Evolutionary conservation across 805 yeast species (phyloP).

Genomic region (Zygotorulaspora danielsina): DNA sequence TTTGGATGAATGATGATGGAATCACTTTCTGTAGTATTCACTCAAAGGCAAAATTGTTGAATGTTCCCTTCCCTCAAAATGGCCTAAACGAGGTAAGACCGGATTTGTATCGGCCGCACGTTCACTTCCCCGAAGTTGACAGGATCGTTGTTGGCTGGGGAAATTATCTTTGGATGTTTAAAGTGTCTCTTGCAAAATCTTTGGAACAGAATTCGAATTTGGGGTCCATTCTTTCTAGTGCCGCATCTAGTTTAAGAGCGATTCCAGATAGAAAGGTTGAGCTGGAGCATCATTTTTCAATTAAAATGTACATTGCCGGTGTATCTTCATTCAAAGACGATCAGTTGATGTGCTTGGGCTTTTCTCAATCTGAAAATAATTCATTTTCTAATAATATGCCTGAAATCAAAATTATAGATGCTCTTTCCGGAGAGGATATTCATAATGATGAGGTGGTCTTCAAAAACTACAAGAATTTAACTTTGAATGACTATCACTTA

Average conservation of each 20-base stretch:
- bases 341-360: conserved; percentile 45
- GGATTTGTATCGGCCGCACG: conserved; percentile 80
- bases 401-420: conserved; percentile 66
- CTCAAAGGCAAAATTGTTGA: conserved; percentile 45
- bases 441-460: conserved; percentile 76
- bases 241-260: conserved; percentile 47
- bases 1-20: conserved; percentile 86
- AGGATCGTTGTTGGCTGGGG: conserved; percentile 81
- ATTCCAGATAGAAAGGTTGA: conserved; percentile 41
- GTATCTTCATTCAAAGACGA: conserved; percentile 72
- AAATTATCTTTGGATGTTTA: conserved; percentile 65
- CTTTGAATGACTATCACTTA: conserved; percentile 76
- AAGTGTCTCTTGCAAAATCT: conserved; percentile 38
- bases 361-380: conserved; percentile 34
- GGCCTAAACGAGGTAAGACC: conserved; percentile 48
- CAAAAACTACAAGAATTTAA: conserved; percentile 52
- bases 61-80: conserved; percentile 53
- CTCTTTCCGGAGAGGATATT: conserved; percentile 62
- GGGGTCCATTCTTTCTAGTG: conserved; percentile 37
- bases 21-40: conserved; percentile 60
- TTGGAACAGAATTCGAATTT: conserved; percentile 21
- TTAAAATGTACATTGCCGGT: conserved; percentile 61
- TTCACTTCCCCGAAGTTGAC: conserved; percentile 60
- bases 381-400: conserved; percentile 54
- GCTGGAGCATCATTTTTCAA: conserved; percentile 37